Conservation (phyloP, 495 filamentous ascomycete species). For the Diplogelasinospora grovesii region DNA sequence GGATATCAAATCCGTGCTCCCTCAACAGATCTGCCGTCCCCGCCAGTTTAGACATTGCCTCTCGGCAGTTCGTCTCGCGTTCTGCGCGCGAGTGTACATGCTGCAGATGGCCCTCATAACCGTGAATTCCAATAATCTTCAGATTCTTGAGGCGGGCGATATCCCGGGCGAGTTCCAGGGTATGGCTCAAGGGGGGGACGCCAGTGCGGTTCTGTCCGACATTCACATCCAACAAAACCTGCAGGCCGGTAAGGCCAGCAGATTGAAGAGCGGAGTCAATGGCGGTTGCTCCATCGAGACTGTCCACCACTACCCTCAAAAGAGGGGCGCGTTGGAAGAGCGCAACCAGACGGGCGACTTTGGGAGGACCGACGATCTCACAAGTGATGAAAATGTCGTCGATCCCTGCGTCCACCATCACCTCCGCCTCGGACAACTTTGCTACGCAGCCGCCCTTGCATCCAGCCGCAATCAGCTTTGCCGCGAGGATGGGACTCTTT, state of each 20-base stretch:
- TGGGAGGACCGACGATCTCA: slow-evolving; percentile 24
- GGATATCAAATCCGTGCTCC: slow-evolving; percentile 19
- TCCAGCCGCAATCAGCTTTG: slow-evolving; percentile 18
- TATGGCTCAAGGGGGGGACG: slow-evolving; percentile 16
- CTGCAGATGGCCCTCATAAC: slow-evolving; percentile 30
- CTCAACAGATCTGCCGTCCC: slow-evolving; percentile 20
- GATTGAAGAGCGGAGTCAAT: slow-evolving; percentile 21
- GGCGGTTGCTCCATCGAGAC: slow-evolving; percentile 16
- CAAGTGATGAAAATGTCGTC: slow-evolving; percentile 30
- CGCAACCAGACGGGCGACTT: slow-evolving; percentile 23
- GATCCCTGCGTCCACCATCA: slow-evolving; percentile 20
- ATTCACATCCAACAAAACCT: slow-evolving; percentile 25
- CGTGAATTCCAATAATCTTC: slow-evolving; percentile 9
- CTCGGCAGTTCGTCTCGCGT: slow-evolving; percentile 19
- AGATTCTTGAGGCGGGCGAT: slow-evolving; percentile 2
- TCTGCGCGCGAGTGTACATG: slow-evolving; percentile 21
- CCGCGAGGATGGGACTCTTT: slow-evolving; percentile 23
- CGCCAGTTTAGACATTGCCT: slow-evolving; percentile 22
- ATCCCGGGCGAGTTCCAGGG: slow-evolving; percentile 2
- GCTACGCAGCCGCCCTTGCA: slow-evolving; percentile 29
- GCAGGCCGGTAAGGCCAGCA: slow-evolving; percentile 14
- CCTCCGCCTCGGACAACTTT: slow-evolving; percentile 31
- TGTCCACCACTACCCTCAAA: slow-evolving; percentile 27
- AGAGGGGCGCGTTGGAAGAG: slow-evolving; percentile 13
- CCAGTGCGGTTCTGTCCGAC: slow-evolving; percentile 28